Percentiles rank a stretch among this genome's conserved stretches.
These are phyloP conservation scores for Globisporangium paroecandrum DNA, from an alignment of 352 stramenopile species.

Conservation along the genomic window DNA sequence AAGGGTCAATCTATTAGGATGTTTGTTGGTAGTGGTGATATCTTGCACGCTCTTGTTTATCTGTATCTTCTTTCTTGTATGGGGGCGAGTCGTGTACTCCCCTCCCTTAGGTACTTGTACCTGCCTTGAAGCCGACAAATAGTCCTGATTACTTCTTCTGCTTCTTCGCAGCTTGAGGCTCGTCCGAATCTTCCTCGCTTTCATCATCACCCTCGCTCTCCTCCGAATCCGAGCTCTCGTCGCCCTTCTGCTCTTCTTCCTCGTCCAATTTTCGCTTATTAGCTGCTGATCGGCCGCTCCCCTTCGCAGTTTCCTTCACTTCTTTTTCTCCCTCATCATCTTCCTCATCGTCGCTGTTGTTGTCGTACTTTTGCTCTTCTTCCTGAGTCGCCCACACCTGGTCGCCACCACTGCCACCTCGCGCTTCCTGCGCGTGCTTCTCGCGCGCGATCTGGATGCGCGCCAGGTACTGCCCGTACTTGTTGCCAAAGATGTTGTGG, in stretches of 20 bases:
- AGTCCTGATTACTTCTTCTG: slow-evolving; percentile 18
- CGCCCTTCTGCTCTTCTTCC: slow-evolving; percentile 28
- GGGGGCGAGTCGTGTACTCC: background rate
- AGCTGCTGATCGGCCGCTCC: slow-evolving; percentile 14
- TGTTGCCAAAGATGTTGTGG: slow-evolving; percentile 99
- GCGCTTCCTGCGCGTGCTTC: slow-evolving; percentile 31
- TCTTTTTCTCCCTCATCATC: slow-evolving; percentile 26
- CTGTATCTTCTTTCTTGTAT: background rate
- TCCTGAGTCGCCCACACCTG: slow-evolving; percentile 57
- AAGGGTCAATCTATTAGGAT: slow-evolving; percentile 1
- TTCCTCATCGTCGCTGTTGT: slow-evolving; percentile 29
- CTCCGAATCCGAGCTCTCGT: slow-evolving; percentile 17
- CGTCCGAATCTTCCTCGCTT: slow-evolving; percentile 11
- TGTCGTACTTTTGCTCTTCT: slow-evolving; percentile 63
- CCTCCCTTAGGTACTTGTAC: background rate
- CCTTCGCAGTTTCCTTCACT: slow-evolving; percentile 21
- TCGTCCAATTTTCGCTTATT: slow-evolving; percentile 18
- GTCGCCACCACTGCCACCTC: slow-evolving; percentile 18
- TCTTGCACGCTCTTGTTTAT: background rate
- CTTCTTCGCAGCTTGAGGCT: slow-evolving; percentile 20
- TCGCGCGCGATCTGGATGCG: slow-evolving; percentile 94
- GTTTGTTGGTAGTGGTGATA: background rate
- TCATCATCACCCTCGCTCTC: slow-evolving; percentile 12
- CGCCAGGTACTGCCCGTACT: slow-evolving; percentile 98
- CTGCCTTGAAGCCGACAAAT: background rate